These are phyloP conservation scores for Candida takata DNA, from an alignment of 805 yeast species.

Conservation along the genomic window DNA sequence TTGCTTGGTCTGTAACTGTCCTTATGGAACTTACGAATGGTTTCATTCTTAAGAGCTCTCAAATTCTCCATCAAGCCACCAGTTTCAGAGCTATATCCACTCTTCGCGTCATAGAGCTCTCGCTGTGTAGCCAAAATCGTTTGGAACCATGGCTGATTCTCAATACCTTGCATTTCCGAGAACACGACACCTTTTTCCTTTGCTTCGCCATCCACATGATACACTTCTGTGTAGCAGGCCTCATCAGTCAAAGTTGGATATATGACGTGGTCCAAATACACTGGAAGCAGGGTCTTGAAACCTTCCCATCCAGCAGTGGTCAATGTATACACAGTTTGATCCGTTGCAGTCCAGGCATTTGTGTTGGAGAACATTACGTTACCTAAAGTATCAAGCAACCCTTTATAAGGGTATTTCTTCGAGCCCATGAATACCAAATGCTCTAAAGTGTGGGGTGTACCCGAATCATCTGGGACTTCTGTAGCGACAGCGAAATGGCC, in stretches of 20 bases:
- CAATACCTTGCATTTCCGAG: conserved; percentile 94
- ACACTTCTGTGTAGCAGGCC: conserved; percentile 90
- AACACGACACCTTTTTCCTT: conserved; percentile 95
- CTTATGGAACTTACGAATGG: conserved; percentile 70
- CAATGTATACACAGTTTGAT: conserved; percentile 89
- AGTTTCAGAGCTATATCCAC: conserved; percentile 90
- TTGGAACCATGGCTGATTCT: conserved; percentile 67
- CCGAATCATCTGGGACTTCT: conserved; percentile 79
- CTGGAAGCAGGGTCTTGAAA: conserved; percentile 73
- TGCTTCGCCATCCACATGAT: conserved; percentile 86
- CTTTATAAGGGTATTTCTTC: conserved; percentile 81
- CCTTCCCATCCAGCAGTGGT: conserved; percentile 97
- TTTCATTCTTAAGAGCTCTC: conserved; percentile 62
- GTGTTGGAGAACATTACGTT: conserved; percentile 78
- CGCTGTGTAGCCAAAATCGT: conserved; percentile 54
- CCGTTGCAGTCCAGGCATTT: conserved; percentile 96
- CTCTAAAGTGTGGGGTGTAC: conserved; percentile 93
- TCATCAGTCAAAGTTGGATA: conserved; percentile 83
- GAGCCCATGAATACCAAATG: conserved; percentile 95
- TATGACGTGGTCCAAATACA: conserved; percentile 81
- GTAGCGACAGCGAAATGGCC: conserved; percentile 97
- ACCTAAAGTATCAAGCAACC: conserved; percentile 80
- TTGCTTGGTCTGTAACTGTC: conserved; percentile 75
- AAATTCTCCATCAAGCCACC: conserved; percentile 83
- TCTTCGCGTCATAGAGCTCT: conserved; percentile 42